Base-by-base conservation (phyloP, 2,329 filamentous ascomycete species). In the Cryphonectria nitschkei region DNA sequence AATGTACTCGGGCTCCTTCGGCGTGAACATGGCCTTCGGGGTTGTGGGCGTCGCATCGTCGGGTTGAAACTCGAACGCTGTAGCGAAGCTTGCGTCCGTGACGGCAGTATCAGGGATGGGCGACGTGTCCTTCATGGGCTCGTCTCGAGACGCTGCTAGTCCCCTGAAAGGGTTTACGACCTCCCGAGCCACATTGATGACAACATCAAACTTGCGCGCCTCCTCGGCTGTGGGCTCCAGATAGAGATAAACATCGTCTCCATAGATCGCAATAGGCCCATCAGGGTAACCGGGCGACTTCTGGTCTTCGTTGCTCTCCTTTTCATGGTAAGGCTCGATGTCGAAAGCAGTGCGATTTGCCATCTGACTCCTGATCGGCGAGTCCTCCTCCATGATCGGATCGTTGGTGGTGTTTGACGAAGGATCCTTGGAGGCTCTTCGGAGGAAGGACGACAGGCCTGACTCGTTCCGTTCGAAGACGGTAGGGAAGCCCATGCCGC, bases 111-210 rank as follows among this genome's bases (percentile, higher is more conserved):
- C 88, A 0, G 84, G 84, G 46, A 83, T 79, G 5, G 82, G 82
- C 61, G 86, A 88, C 34, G 84, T 80, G n/a, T 80, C 80, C 56
- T 65, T 74, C 68, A 70, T 69, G 75, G 69, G 73, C 11, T 78
- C 76, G 8, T 73, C 70, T 41, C 72, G 73, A 62, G 76, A 76
- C 7, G 74, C 75, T 43, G 71, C 75, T 65, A 62, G 76, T 71
- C 60, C 75, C 39, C 75, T 78, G 77, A 95, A 94, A 0, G 93
- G 93, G 76, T 96, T 95, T 70, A 86, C 85, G 2, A 96, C 93
- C 80, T 97, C 93, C 70, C 91, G 90, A 0, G 93, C 93, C 8
- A 95, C 93, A 74, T 97, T 97, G 77, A 96, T 90, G 26, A 97
- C 89, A 2, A 95, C 91, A 75, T 96, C 93, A 74, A 95, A 97